Evolutionary conservation across 2,329 filamentous ascomycete genomes (phyloP).

Genomic region (Sporothrix brunneoviolacea): DNA sequence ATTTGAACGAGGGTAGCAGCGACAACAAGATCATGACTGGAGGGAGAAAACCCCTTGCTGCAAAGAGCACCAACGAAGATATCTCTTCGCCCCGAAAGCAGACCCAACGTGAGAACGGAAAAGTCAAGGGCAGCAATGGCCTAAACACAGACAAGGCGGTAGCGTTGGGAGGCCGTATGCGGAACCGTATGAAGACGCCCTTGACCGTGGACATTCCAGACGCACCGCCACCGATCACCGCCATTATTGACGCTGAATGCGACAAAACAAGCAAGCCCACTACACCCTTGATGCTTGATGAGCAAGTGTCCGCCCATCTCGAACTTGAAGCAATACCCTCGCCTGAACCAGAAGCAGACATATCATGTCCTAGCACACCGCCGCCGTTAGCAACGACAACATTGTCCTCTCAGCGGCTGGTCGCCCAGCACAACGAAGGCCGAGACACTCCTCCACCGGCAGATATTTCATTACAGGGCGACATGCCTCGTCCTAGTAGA

Average conservation of each 20-base stretch:
- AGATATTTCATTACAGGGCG: constrained; percentile 48
- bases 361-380: constrained; percentile 14
- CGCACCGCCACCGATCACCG: constrained; percentile 14
- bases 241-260: background rate
- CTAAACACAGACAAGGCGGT: constrained; percentile 13
- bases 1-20: constrained; percentile 24
- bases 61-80: constrained; percentile 55
- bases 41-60: constrained; percentile 42
- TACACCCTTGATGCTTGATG: constrained; percentile 23
- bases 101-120: constrained; percentile 25
- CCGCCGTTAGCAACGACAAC: background rate
- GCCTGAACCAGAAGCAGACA: background rate
- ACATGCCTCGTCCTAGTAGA: constrained; percentile 58
- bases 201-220: constrained; percentile 26
- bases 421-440: constrained; percentile 24
- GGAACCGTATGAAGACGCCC: constrained; percentile 20
- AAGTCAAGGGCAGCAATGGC: constrained; percentile 18
- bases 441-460: constrained; percentile 54
- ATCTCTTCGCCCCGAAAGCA: constrained; percentile 52
- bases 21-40: constrained; percentile 20
- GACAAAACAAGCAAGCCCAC: constrained; percentile 15
- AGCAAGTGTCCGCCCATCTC: background rate
- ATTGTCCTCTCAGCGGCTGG: constrained; percentile 32
- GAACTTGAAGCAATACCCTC: background rate
- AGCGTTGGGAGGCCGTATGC: constrained; percentile 1